Conservation (phyloP, 2,329 filamentous ascomycete species). For the Drechslerella stenobrocha region DNA sequence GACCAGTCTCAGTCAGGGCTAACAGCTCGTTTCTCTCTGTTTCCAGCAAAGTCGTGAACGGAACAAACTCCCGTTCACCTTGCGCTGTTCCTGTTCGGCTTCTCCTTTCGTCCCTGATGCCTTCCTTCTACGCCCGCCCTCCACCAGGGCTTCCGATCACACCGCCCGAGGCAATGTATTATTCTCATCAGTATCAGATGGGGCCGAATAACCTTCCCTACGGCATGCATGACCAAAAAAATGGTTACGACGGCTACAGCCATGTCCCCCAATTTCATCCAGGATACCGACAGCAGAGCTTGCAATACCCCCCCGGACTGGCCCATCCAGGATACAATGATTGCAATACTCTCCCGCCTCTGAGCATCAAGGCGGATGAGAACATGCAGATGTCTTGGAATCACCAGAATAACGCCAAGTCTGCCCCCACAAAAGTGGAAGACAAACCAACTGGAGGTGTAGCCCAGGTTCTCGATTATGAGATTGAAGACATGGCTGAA, state of each 20-base stretch:
- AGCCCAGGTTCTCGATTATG: constrained; percentile 91
- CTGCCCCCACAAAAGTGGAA: constrained; percentile 48
- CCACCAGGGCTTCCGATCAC: constrained; percentile 46
- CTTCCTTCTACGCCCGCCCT: constrained; percentile 47
- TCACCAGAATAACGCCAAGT: constrained; percentile 49
- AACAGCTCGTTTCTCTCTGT: constrained; percentile 25
- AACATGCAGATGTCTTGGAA: constrained; percentile 47
- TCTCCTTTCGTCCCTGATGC: constrained; percentile 47
- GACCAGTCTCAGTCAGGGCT: constrained; percentile 26
- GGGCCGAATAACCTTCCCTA: constrained; percentile 24
- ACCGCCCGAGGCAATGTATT: constrained; percentile 45
- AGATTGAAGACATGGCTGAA: constrained; percentile 93
- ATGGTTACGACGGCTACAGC: constrained; percentile 50
- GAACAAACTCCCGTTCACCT: constrained; percentile 47
- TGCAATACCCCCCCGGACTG: constrained; percentile 50
- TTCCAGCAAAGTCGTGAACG: constrained; percentile 48
- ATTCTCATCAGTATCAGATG: constrained; percentile 42
- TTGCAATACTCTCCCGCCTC: constrained; percentile 40
- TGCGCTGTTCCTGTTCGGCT: constrained; percentile 51
- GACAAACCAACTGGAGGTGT: constrained; percentile 69
- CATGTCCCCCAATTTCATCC: constrained; percentile 48
- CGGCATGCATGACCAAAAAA: constrained; percentile 49
- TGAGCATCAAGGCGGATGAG: constrained; percentile 43
- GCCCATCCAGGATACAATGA: constrained; percentile 47
- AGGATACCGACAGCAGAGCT: constrained; percentile 48